Conservation (phyloP, 2,329 filamentous ascomycete species). For the Ophiostoma pallidulum region DNA sequence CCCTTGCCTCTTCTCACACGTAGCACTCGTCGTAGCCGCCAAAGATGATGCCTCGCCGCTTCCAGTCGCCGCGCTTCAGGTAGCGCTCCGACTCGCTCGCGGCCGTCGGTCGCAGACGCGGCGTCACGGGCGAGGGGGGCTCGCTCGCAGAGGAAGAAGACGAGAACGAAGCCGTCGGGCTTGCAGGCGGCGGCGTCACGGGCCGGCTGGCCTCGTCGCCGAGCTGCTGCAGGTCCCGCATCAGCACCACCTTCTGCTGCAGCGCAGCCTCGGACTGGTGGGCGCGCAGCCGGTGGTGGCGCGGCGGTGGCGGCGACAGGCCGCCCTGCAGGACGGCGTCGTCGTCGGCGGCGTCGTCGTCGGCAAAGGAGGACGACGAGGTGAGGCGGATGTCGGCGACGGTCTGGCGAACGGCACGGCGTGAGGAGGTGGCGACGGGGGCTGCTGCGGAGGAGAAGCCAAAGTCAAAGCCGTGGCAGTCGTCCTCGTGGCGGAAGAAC, state of each 20-base stretch:
- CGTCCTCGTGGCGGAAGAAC: slow-evolving; percentile 6
- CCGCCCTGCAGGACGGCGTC: slow-evolving; percentile 6
- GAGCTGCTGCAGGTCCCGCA: background rate
- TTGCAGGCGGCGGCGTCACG: slow-evolving; percentile 5
- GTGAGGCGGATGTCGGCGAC: slow-evolving; percentile 14
- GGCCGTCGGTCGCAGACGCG: slow-evolving; percentile 16
- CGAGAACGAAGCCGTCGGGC: too few species aligned
- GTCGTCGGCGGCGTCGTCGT: slow-evolving; percentile 12
- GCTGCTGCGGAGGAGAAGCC: slow-evolving; percentile 19
- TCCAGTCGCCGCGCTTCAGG: slow-evolving; percentile 28
- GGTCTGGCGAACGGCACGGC: slow-evolving; percentile 12
- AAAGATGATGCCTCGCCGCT: slow-evolving; percentile 28
- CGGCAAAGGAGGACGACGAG: too few species aligned
- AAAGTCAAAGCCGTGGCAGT: slow-evolving; percentile 25
- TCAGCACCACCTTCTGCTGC: slow-evolving; percentile 3
- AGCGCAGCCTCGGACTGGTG: slow-evolving; percentile 11
- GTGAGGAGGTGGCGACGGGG: background rate
- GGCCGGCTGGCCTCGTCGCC: too few species aligned
- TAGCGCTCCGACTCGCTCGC: slow-evolving; percentile 20
- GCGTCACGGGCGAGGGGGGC: slow-evolving; percentile 14
- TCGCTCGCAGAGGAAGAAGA: too few species aligned
- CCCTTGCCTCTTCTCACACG: too few species aligned
- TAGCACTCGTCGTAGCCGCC: slow-evolving; percentile 20
- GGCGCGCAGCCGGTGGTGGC: slow-evolving; percentile 11
- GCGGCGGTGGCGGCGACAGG: slow-evolving; percentile 15